Evolutionary conservation across 2,329 filamentous ascomycete genomes (phyloP), one percentile per base, ranked within the genome.

Genomic region (Hypoxylon sp.): DNA sequence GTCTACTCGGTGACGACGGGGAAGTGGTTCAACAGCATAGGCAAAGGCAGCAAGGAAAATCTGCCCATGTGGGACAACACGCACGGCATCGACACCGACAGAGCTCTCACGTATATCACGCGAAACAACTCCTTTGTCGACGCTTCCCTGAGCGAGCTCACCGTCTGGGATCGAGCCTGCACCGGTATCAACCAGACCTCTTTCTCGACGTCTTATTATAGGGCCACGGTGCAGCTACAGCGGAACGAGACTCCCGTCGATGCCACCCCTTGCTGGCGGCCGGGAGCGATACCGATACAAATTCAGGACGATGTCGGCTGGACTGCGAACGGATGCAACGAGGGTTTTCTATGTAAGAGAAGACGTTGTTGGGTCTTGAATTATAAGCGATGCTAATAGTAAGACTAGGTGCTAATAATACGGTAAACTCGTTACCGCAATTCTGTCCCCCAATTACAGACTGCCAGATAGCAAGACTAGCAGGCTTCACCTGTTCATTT

Each of bases 371-470:
- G 13, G 32, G 6, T 3, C 11, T 8, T 1, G 15, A 37, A 28
- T 17, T 6, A 47, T n/a, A n/a, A 24, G 48, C 24, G 4, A 8
- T 53, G 37, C 69, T 72, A 20, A 70, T 56, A 6, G 22, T 5
- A 2, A 28, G 6, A 34, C 37, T 46, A 81, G 80, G 80, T 61
- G 62, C 69, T 32, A 82, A 82, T 53, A 82, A 81, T 60, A 82
- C 80, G 4, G 73, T 79, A 43, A 82, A 82, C 62, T 82, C 80
- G 1, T 70, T 82, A 6, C 80, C 80, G 6, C 78, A 81, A 56
- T 82, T 75, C 59, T 82, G 80, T 44, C 79, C 80, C 7, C 79
- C 80, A 7, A 56, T 78, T 1, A 71, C 73, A 1, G 52, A 67
- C 8, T 82, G 80, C 30, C 79, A 80, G 30, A 63, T 74, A 39